phyloP scores from a whole-genome alignment of 352 stramenopile species.

The Globisporangium acanthophoron region DNA sequence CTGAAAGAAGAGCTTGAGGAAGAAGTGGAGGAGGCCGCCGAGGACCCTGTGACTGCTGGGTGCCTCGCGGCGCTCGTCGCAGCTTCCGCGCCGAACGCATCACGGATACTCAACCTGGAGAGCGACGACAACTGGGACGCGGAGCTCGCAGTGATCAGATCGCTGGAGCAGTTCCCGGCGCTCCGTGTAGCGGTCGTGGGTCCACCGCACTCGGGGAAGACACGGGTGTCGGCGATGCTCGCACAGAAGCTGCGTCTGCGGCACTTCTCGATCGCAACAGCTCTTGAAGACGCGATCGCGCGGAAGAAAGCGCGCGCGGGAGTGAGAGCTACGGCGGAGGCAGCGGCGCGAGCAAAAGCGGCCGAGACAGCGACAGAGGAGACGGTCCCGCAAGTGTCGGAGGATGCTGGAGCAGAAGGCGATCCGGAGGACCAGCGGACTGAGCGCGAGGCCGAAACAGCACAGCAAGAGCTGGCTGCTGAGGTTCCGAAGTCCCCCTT shows the following conservation, averaged over 20 bases:
- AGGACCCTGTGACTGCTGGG: neutral
- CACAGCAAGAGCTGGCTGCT: neutral
- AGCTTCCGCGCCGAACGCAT: constrained; percentile 4
- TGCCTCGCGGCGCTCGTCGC: constrained; percentile 1
- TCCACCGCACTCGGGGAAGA: constrained; percentile 49
- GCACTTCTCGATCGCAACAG: constrained; percentile 38
- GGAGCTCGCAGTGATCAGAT: constrained; percentile 29
- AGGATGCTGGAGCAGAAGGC: neutral
- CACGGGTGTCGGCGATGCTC: constrained; percentile 38
- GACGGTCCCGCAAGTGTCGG: neutral
- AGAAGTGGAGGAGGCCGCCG: neutral
- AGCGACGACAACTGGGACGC: constrained; percentile 34
- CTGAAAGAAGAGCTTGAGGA: neutral
- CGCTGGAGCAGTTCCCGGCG: constrained; percentile 38
- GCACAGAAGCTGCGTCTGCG: constrained; percentile 35
- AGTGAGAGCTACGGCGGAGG: constrained; percentile 4
- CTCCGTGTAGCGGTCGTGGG: constrained; percentile 51
- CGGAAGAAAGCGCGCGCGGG: constrained; percentile 12
- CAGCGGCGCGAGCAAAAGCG: neutral
- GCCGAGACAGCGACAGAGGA: neutral
- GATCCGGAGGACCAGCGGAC: neutral
- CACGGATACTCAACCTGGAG: constrained; percentile 17
- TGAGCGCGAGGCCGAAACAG: neutral
- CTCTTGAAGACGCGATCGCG: constrained; percentile 34
- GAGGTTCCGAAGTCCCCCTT: neutral